Evolutionary conservation across 306 rosid genomes (phyloP).

Genomic region (Carpinus viminea): DNA sequence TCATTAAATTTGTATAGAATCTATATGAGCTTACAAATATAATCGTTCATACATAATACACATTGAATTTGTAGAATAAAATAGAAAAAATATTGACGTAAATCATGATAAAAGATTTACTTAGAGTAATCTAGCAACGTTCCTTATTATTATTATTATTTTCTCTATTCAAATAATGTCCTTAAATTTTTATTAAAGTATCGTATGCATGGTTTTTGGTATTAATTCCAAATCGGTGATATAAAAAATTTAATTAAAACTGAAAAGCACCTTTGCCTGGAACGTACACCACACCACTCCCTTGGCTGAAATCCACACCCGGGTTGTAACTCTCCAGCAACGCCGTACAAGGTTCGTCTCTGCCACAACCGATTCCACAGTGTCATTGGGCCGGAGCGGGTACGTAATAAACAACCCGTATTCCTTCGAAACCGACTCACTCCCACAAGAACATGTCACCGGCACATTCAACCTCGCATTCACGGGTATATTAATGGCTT

Average conservation of each 20-base stretch:
- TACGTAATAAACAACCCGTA: slow-evolving; percentile 74
- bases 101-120: too few species aligned
- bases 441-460: slow-evolving; percentile 72
- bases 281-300: slow-evolving; percentile 47
- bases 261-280: slow-evolving; percentile 61
- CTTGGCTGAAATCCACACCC: slow-evolving; percentile 52
- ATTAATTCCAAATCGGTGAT: too few species aligned
- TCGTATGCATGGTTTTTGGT: too few species aligned
- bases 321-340: slow-evolving; percentile 59
- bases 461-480: slow-evolving; percentile 41
- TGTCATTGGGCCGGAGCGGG: slow-evolving; percentile 48
- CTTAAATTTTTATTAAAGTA: too few species aligned
- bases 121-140: too few species aligned
- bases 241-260: neutral
- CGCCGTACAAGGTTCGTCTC: neutral
- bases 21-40: too few species aligned
- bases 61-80: too few species aligned
- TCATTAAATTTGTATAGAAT: too few species aligned
- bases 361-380: slow-evolving; percentile 23
- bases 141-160: too few species aligned
- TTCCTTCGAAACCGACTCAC: slow-evolving; percentile 41
- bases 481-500: slow-evolving; percentile 19
- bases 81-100: too few species aligned
- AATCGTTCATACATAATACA: too few species aligned
- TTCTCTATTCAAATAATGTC: too few species aligned